phyloP scores from a whole-genome alignment of 2,329 filamentous ascomycete species.

The Botrytis hyacinthi region DNA sequence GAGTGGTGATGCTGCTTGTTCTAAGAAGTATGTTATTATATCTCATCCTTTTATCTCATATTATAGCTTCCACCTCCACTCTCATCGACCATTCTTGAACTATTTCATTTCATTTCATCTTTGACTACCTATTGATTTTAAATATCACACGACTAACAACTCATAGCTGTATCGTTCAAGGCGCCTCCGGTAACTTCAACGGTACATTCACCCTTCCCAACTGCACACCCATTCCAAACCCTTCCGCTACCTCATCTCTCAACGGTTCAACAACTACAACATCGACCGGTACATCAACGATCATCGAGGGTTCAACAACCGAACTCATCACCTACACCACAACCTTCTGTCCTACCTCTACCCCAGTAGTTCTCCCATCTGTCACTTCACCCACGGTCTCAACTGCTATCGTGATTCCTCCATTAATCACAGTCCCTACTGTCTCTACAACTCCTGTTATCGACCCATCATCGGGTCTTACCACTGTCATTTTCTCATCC shows the following conservation, averaged over 20 bases:
- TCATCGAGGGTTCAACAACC: slow-evolving; percentile 25
- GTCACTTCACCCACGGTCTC: slow-evolving; percentile 21
- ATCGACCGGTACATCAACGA: slow-evolving; percentile 26
- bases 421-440: slow-evolving; percentile 26
- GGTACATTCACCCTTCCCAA: slow-evolving; percentile 42
- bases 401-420: slow-evolving; percentile 5
- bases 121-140: too few species aligned
- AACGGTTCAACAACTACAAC: slow-evolving; percentile 28
- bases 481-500: not conserved
- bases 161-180: slow-evolving; percentile 46
- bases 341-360: not conserved
- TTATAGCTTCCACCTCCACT: not conserved
- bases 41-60: not conserved
- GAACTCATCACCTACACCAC: slow-evolving; percentile 23
- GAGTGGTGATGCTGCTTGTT: slow-evolving; percentile 48
- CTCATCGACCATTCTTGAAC: not conserved
- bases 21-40: slow-evolving; percentile 43
- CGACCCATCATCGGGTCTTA: not conserved
- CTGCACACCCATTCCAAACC: slow-evolving; percentile 25
- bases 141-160: not conserved
- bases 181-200: slow-evolving; percentile 37
- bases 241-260: slow-evolving; percentile 23
- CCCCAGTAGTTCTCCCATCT: slow-evolving; percentile 12
- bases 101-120: too few species aligned
- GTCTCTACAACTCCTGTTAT: slow-evolving; percentile 11